These are phyloP conservation scores for Ambrosia trifida DNA, from an alignment of 129 eudicot genomes.

Conservation along the genomic window DNA sequence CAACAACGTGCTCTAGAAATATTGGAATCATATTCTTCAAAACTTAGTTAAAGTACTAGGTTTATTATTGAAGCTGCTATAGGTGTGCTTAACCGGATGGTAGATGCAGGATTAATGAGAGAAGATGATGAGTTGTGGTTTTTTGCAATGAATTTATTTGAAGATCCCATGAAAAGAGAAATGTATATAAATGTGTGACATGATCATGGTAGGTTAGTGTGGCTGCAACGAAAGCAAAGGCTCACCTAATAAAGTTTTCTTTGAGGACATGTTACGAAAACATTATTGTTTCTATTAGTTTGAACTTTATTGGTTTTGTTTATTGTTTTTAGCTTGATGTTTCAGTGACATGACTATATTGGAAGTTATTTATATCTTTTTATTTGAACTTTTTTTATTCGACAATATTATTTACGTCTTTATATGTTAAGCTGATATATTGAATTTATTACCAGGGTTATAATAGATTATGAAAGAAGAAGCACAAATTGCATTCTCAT, in stretches of 20 bases:
- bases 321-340: background rate
- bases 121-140: background rate
- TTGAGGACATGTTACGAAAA: background rate
- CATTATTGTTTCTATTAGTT: background rate
- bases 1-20: background rate
- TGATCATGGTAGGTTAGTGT: background rate
- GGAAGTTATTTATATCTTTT: background rate
- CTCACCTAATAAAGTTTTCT: background rate
- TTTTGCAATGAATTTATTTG: background rate
- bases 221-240: conserved; percentile 4
- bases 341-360: background rate
- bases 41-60: too few species aligned
- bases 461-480: background rate
- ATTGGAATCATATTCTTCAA: background rate
- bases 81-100: background rate
- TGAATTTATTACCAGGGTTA: background rate
- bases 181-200: background rate
- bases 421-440: background rate
- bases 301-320: background rate
- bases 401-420: background rate
- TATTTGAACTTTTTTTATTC: background rate
- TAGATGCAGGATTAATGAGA: background rate
- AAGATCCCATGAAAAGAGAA: background rate
- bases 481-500: background rate
- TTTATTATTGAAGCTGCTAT: background rate